Base-by-base conservation (phyloP, 257 asterid genomes). In the Solanum sitiens region DNA sequence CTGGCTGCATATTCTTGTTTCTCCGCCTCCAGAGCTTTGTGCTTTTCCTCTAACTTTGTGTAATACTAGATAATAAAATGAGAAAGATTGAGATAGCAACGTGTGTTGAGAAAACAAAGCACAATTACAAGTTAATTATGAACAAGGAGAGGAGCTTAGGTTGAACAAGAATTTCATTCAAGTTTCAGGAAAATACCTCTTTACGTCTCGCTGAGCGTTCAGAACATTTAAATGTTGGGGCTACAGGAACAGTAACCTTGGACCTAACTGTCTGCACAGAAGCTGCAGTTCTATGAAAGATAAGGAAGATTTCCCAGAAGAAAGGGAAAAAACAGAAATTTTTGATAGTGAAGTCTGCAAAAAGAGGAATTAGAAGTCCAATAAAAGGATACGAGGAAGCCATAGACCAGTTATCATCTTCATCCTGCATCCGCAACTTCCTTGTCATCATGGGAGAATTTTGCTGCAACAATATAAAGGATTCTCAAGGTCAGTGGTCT, bases 1-100 rank as follows among this genome's bases (percentile, higher is more conserved):
- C 94, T 93, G 72, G 98, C 95, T 88, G 92, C 95, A 80, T 91
- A 90, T 90, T 95, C 96, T 35, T 83, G 94, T 88, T 87, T 95
- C 92, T 96, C 99, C 68, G 86, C 95, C 94, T 96, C 98, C 91
- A 96, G 86, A 25, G 99, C 98, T 93, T 88, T 94, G 90, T 94
- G 99, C 86, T 93, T 96, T 68, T 96, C 98, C 61, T 92, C 99
- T 91, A 96, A 89, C 92, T 96, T 95, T 20, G 90, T 83, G 88
- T 94, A 96, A 86, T 90, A 96, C 99, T 96, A 89, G 86, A 80
- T 11, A 3, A 82, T 18, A 50, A 45, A 82, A 50, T 50, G 45
- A 82, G 30, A 82, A 79, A 47, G 45, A 47, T 30, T 82, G 70
- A 50, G 86, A 82, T 30, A 80, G 85, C 68, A 27, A 30, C 45